Conservation (phyloP, 2,329 filamentous ascomycete genomes). For the Cytospora piceae region DNA sequence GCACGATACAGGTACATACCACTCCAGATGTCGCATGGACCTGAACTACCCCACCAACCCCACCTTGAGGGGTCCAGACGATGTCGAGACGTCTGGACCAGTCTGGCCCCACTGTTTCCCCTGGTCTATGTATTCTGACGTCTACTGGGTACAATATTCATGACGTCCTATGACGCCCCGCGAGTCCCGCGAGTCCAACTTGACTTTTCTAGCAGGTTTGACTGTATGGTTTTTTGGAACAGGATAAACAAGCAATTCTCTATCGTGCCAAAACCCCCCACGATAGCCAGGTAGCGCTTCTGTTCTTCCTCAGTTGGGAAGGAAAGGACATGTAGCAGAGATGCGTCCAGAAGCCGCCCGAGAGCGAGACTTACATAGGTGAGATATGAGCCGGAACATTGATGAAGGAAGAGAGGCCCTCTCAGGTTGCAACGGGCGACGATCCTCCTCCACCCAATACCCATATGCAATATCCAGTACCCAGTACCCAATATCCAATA, state of each 20-base stretch:
- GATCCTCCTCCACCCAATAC: background rate
- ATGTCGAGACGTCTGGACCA: background rate
- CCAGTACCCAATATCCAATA: too few relatives aligned
- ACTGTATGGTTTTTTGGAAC: background rate
- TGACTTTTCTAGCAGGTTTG: background rate
- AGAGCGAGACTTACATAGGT: slow-evolving; percentile 27
- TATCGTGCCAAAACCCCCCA: background rate
- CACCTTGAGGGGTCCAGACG: too few relatives aligned
- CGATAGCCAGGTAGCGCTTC: background rate
- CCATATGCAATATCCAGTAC: too few relatives aligned
- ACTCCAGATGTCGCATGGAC: too few relatives aligned
- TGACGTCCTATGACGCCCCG: background rate
- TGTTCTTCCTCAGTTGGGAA: background rate
- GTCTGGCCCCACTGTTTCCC: background rate
- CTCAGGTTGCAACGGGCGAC: background rate
- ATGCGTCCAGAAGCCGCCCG: slow-evolving; percentile 28
- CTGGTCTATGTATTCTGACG: background rate
- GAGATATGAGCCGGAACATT: background rate
- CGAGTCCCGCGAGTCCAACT: background rate
- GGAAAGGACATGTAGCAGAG: background rate
- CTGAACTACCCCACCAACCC: too few relatives aligned
- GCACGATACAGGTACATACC: too few relatives aligned
- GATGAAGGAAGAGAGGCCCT: background rate
- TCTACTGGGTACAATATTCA: background rate
- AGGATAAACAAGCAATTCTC: background rate